Base-by-base conservation (phyloP, 2,329 filamentous ascomycete genomes). In the Monosporascus sp. region DNA sequence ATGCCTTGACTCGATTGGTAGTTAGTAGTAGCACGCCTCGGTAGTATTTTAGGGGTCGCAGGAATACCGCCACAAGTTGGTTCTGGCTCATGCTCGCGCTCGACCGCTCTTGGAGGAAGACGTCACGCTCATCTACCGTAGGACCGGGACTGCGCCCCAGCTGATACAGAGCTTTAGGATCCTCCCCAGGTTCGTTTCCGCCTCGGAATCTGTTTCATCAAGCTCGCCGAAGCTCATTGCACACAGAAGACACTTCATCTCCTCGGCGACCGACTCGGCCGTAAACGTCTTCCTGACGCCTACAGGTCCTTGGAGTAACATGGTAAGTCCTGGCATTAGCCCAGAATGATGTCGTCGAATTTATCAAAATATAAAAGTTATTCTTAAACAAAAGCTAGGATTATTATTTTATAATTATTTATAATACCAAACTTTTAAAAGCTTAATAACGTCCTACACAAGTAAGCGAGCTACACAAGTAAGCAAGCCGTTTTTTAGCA, bases 191-290 rank as follows among this genome's bases (percentile, higher is more conserved):
- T 64, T 63, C 5, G 61, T 44, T 49, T 63, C 57, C 3, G 60
- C 1, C 1, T 44, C 52, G 6, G 55, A 53, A 1, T 58, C 55
- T 27, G 52, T 51, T 0, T 60, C 62, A 1, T 60, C 58, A 24
- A 64, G 63, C 27, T 64, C 60, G 7, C 60, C 62, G 31, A 56
- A 59, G 3, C 57, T 61, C 3, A 63, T 59, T 0, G 46, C 48
- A 14, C 58, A 64, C 2, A 64, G 55, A 5, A 61, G 62, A 38
- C 56, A 59, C 22, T 51, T 45, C 1, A 55, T 54, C 9, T 51
- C 45, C 38, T 64, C 58, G 15, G 60, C 62, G 1, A 64, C 58
- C 3, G 50, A 56, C 41, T 62, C 60, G 0, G 60, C 60, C 3
- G 59, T 62, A 7, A 59, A 49, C 0, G 60, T 61, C 43, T 63